Percentiles rank a stretch among this genome's conserved stretches.
These are phyloP conservation scores for Musa troglodytarum DNA, from an alignment of 176 grass and related monocot species.

Conservation along the genomic window DNA sequence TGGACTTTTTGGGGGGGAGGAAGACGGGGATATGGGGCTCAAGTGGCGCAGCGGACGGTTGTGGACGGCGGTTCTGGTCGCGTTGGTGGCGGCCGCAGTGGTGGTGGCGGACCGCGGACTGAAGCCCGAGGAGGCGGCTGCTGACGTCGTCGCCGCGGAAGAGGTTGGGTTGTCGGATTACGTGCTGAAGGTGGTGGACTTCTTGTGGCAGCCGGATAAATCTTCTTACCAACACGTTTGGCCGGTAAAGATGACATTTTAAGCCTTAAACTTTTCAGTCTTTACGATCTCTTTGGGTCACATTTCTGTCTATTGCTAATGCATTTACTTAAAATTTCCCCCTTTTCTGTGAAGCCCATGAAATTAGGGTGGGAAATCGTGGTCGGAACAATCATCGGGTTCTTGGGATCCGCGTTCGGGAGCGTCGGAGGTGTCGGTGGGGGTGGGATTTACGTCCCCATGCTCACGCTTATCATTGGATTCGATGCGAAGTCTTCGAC, in stretches of 20 bases:
- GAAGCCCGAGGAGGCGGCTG: neutral
- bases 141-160: neutral
- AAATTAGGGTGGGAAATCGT: conserved; percentile 18
- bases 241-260: conserved; percentile 6
- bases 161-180: conserved; percentile 4
- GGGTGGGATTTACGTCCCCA: conserved; percentile 21
- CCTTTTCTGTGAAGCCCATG: conserved; percentile 17
- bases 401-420: conserved; percentile 20
- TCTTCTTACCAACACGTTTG: conserved; percentile 20
- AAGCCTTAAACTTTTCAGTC: neutral
- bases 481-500: conserved; percentile 25
- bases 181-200: conserved; percentile 35
- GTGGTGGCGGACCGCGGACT: neutral
- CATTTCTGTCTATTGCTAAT: neutral
- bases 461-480: conserved; percentile 24
- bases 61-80: neutral
- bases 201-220: conserved; percentile 30
- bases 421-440: conserved; percentile 23
- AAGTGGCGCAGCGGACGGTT: neutral
- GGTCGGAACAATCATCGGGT: conserved; percentile 15
- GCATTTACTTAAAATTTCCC: neutral
- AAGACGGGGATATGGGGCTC: neutral
- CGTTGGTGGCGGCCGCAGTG: neutral
- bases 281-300: neutral
- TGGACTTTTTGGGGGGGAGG: neutral